These are phyloP conservation scores for Aspergillus brasiliensis DNA, from an alignment of 2,329 filamentous ascomycete genomes.

Conservation along the genomic window DNA sequence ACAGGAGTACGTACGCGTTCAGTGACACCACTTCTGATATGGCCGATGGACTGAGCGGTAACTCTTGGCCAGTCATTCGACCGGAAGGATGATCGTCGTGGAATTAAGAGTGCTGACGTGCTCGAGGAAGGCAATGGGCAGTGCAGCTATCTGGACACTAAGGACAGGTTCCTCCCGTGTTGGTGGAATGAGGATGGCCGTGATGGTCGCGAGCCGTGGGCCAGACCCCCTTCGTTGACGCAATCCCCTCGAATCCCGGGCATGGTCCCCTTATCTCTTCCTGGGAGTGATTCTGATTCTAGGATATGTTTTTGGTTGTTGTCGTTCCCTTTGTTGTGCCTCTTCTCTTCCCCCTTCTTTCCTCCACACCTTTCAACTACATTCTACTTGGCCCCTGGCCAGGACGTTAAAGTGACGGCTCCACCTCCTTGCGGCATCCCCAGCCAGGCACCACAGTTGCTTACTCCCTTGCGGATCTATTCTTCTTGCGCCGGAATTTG, in stretches of 20 bases:
- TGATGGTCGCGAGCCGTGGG: constrained; percentile 9
- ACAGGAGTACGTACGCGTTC: too few relatives aligned
- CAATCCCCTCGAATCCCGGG: constrained; percentile 12
- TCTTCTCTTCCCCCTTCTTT: background rate
- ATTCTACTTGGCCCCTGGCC: constrained; percentile 6
- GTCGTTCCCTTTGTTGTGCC: background rate
- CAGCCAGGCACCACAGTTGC: constrained; percentile 3
- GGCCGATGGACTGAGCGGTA: background rate
- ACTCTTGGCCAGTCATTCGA: background rate
- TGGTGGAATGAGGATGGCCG: background rate
- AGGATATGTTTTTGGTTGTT: background rate
- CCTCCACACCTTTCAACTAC: background rate
- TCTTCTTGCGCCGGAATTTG: constrained; percentile 7
- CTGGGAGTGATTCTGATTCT: too few relatives aligned
- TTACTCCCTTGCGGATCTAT: constrained; percentile 3
- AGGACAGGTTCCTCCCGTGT: background rate
- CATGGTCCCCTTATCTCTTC: too few relatives aligned
- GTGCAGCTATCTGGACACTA: background rate
- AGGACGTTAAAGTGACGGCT: constrained; percentile 8
- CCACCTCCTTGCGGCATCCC: constrained; percentile 11
- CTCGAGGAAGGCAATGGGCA: background rate
- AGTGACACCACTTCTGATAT: too few relatives aligned
- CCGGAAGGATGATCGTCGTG: background rate
- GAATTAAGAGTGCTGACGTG: background rate
- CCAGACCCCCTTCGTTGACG: constrained; percentile 22